These are phyloP conservation scores for Cynara cardunculus DNA, from an alignment of 129 eudicot genomes.

Conservation along the genomic window DNA sequence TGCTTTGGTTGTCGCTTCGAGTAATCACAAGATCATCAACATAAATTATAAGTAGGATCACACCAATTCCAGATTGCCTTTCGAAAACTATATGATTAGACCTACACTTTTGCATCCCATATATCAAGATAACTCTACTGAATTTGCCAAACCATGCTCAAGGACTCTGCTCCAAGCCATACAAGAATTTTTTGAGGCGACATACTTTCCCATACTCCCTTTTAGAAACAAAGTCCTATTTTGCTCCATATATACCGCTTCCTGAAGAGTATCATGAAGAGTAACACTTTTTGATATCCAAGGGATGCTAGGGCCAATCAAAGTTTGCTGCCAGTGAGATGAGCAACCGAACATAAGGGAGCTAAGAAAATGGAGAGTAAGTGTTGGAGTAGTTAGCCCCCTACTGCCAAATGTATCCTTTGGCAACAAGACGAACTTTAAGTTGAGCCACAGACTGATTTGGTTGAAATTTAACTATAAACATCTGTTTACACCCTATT, in stretches of 20 bases:
- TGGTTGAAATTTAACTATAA: not conserved
- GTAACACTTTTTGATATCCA: not conserved
- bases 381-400: not conserved
- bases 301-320: too few species aligned
- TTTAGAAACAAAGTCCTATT: not conserved
- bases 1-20: not conserved
- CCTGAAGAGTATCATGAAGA: not conserved
- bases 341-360: not conserved
- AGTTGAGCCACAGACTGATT: not conserved
- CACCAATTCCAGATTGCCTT: not conserved
- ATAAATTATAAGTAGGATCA: not conserved
- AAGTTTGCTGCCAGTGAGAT: not conserved
- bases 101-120: not conserved
- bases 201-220: not conserved
- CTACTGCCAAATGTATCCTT: not conserved
- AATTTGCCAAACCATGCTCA: not conserved
- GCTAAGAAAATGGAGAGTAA: not conserved
- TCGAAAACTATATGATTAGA: not conserved
- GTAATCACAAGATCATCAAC: not conserved
- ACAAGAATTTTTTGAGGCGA: not conserved
- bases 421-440: constrained; percentile 1
- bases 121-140: not conserved
- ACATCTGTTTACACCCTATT: not conserved
- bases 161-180: not conserved
- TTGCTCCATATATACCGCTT: not conserved